Base-by-base conservation (phyloP, 2,329 filamentous ascomycete species). In the Exutisphaerella laricina region DNA sequence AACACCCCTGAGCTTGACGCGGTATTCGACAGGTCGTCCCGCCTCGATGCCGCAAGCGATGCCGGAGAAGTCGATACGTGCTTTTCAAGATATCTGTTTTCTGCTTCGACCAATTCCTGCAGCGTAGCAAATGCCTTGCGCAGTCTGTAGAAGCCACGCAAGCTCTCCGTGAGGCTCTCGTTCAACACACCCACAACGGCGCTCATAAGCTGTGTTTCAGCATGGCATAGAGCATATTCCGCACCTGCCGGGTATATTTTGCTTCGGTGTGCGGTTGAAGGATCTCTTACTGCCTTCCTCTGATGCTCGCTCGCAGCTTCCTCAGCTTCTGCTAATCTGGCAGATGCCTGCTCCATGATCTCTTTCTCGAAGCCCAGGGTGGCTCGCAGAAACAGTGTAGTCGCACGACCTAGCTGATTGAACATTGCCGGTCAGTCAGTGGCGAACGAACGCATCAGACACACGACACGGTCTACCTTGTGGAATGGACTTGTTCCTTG, bases 341-440 rank as follows among this genome's bases (percentile, higher is more conserved):
- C 75, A 10, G 80, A 79, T 16, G 92, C 88, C 77, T 94, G 81
- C 43, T 79, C 80, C 84, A 97, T 92, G 53, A 94, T 75, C 3
- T 92, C 82, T 64, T 94, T 89, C 66, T 97, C 92, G 57, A 95
- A 92, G 2, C 89, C 89, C 1, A 97, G 70, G 2, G 92, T 83
- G 13, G 89, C 88, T 55, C 82, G 77, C 66, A 97, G 82, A 62
- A 97, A 97, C 32, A 79, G 80, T 14, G 88, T 81, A 23, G 95
- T 81, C 39, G 87, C 84, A 53, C 82, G 74, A 21, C 88, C 89
- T 23, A 97, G 74, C 70, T 84, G 72, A 45, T 53, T 50, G 29
- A 31, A 40, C 18, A 36, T 22, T 29, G 22, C 21, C 30, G 26
- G 35, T 47, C 25, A 47, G 49, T 28, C n/a, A n/a, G n/a, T n/a